Evolutionary conservation across 1,284 basidiomycete species (phyloP), one percentile per base, ranked within the genome.

Genomic region (Ceratobasidium sp.): DNA sequence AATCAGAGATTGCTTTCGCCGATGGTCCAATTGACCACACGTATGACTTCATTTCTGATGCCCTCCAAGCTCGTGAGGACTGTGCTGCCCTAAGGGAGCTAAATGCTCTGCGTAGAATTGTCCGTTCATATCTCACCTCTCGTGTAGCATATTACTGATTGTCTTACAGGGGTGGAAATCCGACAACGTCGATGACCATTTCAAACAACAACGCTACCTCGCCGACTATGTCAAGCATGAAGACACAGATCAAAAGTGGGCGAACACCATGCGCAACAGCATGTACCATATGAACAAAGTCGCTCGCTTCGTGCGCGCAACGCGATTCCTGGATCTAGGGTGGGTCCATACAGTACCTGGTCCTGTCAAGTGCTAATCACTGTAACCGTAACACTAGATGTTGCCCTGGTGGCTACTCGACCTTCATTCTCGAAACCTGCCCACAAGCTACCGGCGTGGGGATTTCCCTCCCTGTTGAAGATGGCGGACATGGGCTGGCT

Each of bases 281-380:
- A 28, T 58, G 30, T 16, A 38, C 13, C 18, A 58, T 18, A 58
- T 58, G 55, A 35, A 58, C 32, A n/a, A 38, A 18, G 55, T 8
- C 28, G 16, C 30, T 18, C 55, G 32, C 18, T 58, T 58, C n/a
- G 55, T 58, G 35, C 55, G 55, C 8, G 38, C 55, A 6, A 18
- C 32, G 28, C 35, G 57, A 26, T 72, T 61, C 44, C 47, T 72
- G 21, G 69, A 72, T 41, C 32, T 72, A 30, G 69, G 69, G 69
- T 62, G 8, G 21, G 57, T 61, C n/a, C 13, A n/a, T n/a, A 30
- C 13, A n/a, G n/a, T n/a, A 14, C 16, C 18, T 16, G 50, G 1
- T 9, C 23, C 11, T 46, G 2, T 1, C 9, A 46, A 41, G 1
- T 54, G 7, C 38, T 26, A 21, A n/a, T 32, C 5, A 5, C 14